phyloP scores from a whole-genome alignment of 768 basidiomycete species.

The Phylloporus scabripes region DNA sequence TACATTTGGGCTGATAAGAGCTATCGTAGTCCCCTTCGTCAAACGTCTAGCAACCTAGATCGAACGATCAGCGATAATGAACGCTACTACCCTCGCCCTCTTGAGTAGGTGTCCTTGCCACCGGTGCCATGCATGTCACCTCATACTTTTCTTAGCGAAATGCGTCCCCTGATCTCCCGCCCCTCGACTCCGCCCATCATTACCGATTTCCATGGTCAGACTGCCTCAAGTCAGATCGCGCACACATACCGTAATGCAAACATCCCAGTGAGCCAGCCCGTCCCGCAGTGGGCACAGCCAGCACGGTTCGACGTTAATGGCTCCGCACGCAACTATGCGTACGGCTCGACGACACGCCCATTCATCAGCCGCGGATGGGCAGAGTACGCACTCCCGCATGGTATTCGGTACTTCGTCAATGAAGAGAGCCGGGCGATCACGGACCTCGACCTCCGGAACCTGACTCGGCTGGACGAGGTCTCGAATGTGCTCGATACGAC shows the following conservation, averaged over 20 bases:
- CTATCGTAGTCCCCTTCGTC: conserved; percentile 13
- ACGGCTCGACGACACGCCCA: conserved; percentile 23
- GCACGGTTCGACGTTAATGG: conserved; percentile 26
- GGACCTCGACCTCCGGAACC: conserved; percentile 59
- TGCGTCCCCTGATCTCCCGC: conserved; percentile 44
- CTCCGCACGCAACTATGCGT: conserved; percentile 25
- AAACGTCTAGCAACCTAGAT: conserved; percentile 13
- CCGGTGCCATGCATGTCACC: not conserved
- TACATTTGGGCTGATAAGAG: not conserved
- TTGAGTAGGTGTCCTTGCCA: conserved; percentile 22
- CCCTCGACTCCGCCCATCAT: conserved; percentile 27
- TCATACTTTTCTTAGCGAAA: conserved; percentile 38
- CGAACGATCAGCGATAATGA: conserved; percentile 13
- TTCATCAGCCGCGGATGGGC: conserved; percentile 56
- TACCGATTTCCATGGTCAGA: conserved; percentile 19
- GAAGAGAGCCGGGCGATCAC: conserved; percentile 57
- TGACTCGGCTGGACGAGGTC: conserved; percentile 42
- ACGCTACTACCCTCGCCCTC: conserved; percentile 6
- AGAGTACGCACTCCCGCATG: conserved; percentile 72
- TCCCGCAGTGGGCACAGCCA: conserved; percentile 26
- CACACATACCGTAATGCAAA: conserved; percentile 20
- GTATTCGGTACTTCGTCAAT: conserved; percentile 64
- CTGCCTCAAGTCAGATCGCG: conserved; percentile 20
- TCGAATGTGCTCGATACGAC: conserved; percentile 29
- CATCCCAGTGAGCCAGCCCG: conserved; percentile 22